Conservation (phyloP, 2,329 filamentous ascomycete species). For the Apiospora aurea region DNA sequence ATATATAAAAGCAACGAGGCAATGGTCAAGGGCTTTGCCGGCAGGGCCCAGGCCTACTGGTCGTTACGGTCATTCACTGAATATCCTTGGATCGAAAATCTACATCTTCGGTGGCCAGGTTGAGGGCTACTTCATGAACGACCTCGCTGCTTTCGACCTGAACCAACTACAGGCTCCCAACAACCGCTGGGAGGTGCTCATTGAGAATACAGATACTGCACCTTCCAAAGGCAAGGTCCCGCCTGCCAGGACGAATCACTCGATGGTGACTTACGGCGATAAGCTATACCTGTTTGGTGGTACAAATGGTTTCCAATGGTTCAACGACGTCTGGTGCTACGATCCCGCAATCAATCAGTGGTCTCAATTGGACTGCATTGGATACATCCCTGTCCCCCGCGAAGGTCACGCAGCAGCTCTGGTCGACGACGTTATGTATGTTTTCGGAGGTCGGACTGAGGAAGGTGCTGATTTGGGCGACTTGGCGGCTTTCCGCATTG, state of each 20-base stretch:
- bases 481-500: slow-evolving; percentile 78
- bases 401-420: slow-evolving; percentile 94
- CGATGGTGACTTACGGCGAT: slow-evolving; percentile 89
- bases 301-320: slow-evolving; percentile 95
- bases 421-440: slow-evolving; percentile 98
- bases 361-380: slow-evolving; percentile 92
- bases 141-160: slow-evolving; percentile 91
- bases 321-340: slow-evolving; percentile 98
- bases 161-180: slow-evolving; percentile 91
- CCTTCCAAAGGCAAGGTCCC: slow-evolving; percentile 73
- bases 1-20: slow-evolving; percentile 76
- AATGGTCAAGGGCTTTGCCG: slow-evolving; percentile 95
- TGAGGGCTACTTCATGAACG: slow-evolving; percentile 98
- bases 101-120: slow-evolving; percentile 98
- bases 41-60: slow-evolving; percentile 85
- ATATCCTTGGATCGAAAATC: slow-evolving; percentile 95
- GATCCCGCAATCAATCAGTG: slow-evolving; percentile 84
- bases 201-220: slow-evolving; percentile 73
- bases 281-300: slow-evolving; percentile 97
- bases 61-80: slow-evolving; percentile 94
- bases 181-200: slow-evolving; percentile 94
- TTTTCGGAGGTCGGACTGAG: slow-evolving; percentile 95
- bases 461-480: slow-evolving; percentile 93
- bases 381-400: slow-evolving; percentile 91
- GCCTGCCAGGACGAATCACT: slow-evolving; percentile 92